Conservation (phyloP, 1,139 yeast genomes). For the Yarrowia galli region DNA sequence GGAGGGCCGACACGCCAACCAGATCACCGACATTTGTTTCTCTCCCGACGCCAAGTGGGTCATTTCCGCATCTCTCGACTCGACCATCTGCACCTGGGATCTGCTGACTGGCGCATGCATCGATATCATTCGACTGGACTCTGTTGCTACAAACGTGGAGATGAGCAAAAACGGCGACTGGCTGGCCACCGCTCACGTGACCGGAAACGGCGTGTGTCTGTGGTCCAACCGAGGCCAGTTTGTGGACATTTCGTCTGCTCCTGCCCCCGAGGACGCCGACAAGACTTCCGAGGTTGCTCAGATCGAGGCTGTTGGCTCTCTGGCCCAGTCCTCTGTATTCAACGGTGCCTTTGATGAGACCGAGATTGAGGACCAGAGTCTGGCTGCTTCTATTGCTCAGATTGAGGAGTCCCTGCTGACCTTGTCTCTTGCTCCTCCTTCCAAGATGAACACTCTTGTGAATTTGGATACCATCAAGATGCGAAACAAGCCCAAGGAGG, state of each 20-base stretch:
- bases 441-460: slow-evolving; percentile 77
- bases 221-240: slow-evolving; percentile 96
- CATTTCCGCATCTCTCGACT: slow-evolving; percentile 81
- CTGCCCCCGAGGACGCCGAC: slow-evolving; percentile 67
- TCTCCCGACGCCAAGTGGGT: slow-evolving; percentile 98
- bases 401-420: slow-evolving; percentile 71
- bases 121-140: slow-evolving; percentile 82
- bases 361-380: slow-evolving; percentile 47
- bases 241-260: slow-evolving; percentile 69
- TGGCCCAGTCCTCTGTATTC: slow-evolving; percentile 67
- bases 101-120: slow-evolving; percentile 96
- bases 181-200: slow-evolving; percentile 91
- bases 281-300: slow-evolving; percentile 59
- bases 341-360: slow-evolving; percentile 75
- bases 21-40: slow-evolving; percentile 88
- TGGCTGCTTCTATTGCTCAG: slow-evolving; percentile 69
- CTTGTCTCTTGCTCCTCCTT: slow-evolving; percentile 76
- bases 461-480: slow-evolving; percentile 84
- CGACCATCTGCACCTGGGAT: slow-evolving; percentile 96
- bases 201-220: slow-evolving; percentile 85
- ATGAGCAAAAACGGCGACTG: slow-evolving; percentile 90
- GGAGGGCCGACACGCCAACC: slow-evolving; percentile 81
- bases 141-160: slow-evolving; percentile 79
- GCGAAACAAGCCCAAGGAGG: slow-evolving; percentile 89
- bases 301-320: slow-evolving; percentile 87